Base-by-base conservation (phyloP, 495 filamentous ascomycete genomes). In the Talaromyces adpressus region DNA sequence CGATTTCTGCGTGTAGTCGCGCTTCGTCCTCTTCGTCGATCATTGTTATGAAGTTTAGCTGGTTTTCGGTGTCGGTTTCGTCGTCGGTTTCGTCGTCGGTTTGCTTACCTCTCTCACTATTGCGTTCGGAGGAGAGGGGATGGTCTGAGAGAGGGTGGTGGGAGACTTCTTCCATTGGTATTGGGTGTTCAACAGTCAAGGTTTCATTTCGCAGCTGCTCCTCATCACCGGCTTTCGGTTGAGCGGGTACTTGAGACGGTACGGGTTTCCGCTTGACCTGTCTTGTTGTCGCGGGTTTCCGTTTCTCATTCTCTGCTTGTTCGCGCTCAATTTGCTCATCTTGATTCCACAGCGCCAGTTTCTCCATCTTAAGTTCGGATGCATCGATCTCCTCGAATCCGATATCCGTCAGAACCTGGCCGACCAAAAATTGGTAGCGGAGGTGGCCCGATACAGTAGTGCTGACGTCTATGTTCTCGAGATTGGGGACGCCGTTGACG, bases 401-500 rank as follows among this genome's bases (percentile, higher is more conserved):
- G 54, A 89, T 87, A 20, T 82, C 80, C 29, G 77, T 76, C 6
- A 95, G 76, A 22, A 93, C 90, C 57, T 78, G 82, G 12, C 86
- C 87, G 5, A 91, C 83, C 18, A 92, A 71, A 56, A 82, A 85
- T 14, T 89, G 84, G 64, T 93, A 93, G 6, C 84, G 77, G 41
- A 90, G 72, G 67, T 95, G 91, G 0, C 91, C 91, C 59, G 79
- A 84, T 36, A 93, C 85, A 32, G 84, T 81, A 11, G 88, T 84
- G 63, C 83, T 89, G n/a, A 90, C 81, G 69, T 95, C 81, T 6
- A 93, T 66, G 62, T 93, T 93, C 66, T 91, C 88, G 0, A 94
- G 84, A 0, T 86, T 87, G 0, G 85, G 80, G 22, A 92, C 81
- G 4, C 76, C 80, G 58, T 85, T 73, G 32, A 93, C 83, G 16